Evolutionary conservation across 306 rosid genomes (phyloP), one percentile per base, ranked within the genome.

Genomic region (Ormosia semicastrata): DNA sequence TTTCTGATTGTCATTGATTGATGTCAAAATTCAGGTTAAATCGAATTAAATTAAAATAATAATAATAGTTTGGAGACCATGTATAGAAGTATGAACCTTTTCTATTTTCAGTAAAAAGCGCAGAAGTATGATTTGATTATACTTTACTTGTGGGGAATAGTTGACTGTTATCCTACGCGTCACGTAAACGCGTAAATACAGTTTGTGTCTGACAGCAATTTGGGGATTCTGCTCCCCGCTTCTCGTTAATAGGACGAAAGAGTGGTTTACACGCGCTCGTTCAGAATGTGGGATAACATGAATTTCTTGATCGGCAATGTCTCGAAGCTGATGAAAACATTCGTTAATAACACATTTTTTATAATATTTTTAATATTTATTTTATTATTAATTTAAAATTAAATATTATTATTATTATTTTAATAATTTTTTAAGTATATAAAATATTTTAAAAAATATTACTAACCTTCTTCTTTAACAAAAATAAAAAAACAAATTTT

Each of bases 1-100:
- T 36, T 24, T 1, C 34, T 52, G 10, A 70, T 77, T 6, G 50
- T 65, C 17, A 53, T 81, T 79, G 71, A 75, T 76, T 73, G 67
- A 79, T 40, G 65, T 47, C 57, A 71, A 76, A 71, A n/a, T 73
- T 60, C 70, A 66, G 67, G 14, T 46, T 11, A 46, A 41, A 41
- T 6, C 1, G 6, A 41, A 41, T 41, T 6, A 41, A 41, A 41
- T 7, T 6, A 1, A 0, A 41, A 7, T 6, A 41, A 7, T 41
- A 7, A 24, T 24, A 24, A 24, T 24, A 24, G 1, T 24, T 24
- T 24, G 24, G 24, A 24, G 24, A 24, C 24, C 0, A 0, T 0
- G 2, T 41, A 9, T 40, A 40, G 2, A 40, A 5, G 44, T 40
- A 40, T 40, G 9, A 4, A 4, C 9, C 7, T 6, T 40, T 5